phyloP scores from a whole-genome alignment of 148 eudicot species.

The Rhododendron vialii region DNA sequence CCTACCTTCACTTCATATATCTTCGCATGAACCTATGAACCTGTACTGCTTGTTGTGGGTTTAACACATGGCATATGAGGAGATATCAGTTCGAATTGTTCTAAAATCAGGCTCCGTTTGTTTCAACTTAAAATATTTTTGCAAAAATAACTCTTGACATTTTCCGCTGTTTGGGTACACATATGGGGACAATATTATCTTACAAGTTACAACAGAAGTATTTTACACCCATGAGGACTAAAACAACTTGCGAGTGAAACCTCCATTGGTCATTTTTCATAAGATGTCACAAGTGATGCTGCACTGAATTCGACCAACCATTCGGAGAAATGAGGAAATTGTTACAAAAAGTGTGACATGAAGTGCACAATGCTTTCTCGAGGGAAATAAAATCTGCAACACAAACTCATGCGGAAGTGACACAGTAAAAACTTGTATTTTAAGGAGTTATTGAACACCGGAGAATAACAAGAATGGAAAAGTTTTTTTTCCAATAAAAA shows the following conservation, averaged over 20 bases:
- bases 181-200: too few relatives aligned
- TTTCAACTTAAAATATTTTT: neutral
- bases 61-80: neutral
- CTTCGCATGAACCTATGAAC: too few relatives aligned
- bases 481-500: too few relatives aligned
- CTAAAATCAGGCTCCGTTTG: neutral
- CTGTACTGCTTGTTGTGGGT: neutral
- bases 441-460: neutral
- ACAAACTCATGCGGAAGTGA: neutral
- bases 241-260: neutral
- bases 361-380: neutral
- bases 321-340: neutral
- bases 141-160: neutral
- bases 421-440: neutral
- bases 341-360: neutral
- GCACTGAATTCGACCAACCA: neutral
- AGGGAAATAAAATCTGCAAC: neutral
- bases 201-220: neutral
- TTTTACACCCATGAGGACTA: neutral
- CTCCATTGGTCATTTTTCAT: neutral
- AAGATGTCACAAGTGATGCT: neutral
- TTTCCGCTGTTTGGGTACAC: neutral
- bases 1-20: neutral
- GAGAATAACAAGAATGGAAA: neutral
- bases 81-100: neutral